A percentile compares a stretch with the other conserved stretches of the same genome.
phyloP scores from a whole-genome alignment of 2,329 filamentous ascomycete genomes.

The Apiospora marii region DNA sequence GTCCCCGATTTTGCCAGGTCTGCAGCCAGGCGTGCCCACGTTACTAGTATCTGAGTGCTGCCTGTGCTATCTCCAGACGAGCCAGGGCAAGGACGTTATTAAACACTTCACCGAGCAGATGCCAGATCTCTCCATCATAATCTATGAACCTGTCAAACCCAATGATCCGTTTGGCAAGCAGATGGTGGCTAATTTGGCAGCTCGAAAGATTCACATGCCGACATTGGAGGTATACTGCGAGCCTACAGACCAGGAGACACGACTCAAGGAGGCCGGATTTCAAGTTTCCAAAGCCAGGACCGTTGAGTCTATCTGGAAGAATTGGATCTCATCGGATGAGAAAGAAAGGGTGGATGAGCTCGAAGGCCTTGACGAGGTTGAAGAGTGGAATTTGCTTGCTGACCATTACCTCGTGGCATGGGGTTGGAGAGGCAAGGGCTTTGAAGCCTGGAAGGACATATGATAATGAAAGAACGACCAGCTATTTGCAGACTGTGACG shows the following conservation, averaged over 20 bases:
- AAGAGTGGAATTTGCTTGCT: constrained; percentile 90
- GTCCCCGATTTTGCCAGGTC: constrained; percentile 46
- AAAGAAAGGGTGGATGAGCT: constrained; percentile 80
- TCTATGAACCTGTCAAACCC: constrained; percentile 91
- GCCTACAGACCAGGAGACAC: constrained; percentile 70
- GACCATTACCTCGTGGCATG: constrained; percentile 90
- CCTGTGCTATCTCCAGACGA: constrained; percentile 81
- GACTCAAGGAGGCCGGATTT: constrained; percentile 75
- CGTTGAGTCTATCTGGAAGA: constrained; percentile 72
- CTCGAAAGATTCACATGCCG: constrained; percentile 83
- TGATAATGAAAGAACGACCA: neutral
- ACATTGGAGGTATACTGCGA: constrained; percentile 78
- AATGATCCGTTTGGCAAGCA: constrained; percentile 87
- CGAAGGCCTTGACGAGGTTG: constrained; percentile 92
- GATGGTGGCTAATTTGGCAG: constrained; percentile 89
- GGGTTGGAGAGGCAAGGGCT: constrained; percentile 73
- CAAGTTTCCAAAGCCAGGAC: constrained; percentile 50
- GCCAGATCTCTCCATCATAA: constrained; percentile 62
- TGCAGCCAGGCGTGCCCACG: constrained; percentile 72
- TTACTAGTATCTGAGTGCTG: constrained; percentile 95
- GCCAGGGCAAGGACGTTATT: constrained; percentile 70
- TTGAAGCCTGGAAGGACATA: constrained; percentile 32
- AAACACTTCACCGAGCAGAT: constrained; percentile 67
- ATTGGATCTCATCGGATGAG: constrained; percentile 75
- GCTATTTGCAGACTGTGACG: neutral